A percentile compares a stretch with the other conserved stretches of the same genome.
phyloP scores from a whole-genome alignment of 228 moss, liverwort and hornwort species.

The Sphagnum fallax region DNA sequence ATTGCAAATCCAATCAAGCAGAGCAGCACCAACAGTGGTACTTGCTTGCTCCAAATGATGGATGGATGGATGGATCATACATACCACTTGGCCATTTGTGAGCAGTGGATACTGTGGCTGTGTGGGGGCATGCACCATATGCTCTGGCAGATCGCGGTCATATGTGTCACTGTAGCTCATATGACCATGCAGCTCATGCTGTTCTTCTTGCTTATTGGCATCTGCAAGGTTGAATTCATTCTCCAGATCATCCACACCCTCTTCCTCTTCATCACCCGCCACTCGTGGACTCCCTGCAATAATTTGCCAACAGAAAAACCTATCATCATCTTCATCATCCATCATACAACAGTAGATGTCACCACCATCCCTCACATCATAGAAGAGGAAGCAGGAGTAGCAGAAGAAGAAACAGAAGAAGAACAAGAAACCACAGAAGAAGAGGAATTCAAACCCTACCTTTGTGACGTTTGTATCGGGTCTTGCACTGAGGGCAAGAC shows the following conservation, averaged over 20 bases:
- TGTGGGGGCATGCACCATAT: slow-evolving; percentile 36
- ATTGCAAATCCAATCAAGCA: too few species aligned
- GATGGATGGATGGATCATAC: too few species aligned
- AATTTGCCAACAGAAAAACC: too few species aligned
- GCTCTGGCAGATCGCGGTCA: slow-evolving; percentile 31
- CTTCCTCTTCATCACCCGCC: slow-evolving; percentile 78
- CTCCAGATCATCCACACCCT: slow-evolving; percentile 74
- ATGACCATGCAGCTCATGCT: slow-evolving; percentile 36
- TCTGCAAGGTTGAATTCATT: slow-evolving; percentile 61
- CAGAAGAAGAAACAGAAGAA: too few species aligned
- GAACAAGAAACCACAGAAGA: too few species aligned
- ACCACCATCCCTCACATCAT: too few species aligned
- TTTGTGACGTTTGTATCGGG: slow-evolving; percentile 74
- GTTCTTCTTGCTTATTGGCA: slow-evolving; percentile 17
- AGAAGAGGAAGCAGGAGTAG: too few species aligned
- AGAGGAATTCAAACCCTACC: slow-evolving; percentile 17
- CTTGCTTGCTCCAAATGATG: too few species aligned
- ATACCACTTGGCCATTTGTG: slow-evolving; percentile 44
- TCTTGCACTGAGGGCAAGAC: slow-evolving; percentile 81
- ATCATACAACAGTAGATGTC: too few species aligned
- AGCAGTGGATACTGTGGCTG: slow-evolving; percentile 45
- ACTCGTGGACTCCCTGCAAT: slow-evolving; percentile 64
- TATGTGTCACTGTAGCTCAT: slow-evolving; percentile 43
- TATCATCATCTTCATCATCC: too few species aligned
- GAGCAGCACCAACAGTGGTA: too few species aligned